Percentiles rank a stretch among this genome's conserved stretches.
phyloP scores from a whole-genome alignment of 2,329 filamentous ascomycete species.

The Trichoderma sp. region DNA sequence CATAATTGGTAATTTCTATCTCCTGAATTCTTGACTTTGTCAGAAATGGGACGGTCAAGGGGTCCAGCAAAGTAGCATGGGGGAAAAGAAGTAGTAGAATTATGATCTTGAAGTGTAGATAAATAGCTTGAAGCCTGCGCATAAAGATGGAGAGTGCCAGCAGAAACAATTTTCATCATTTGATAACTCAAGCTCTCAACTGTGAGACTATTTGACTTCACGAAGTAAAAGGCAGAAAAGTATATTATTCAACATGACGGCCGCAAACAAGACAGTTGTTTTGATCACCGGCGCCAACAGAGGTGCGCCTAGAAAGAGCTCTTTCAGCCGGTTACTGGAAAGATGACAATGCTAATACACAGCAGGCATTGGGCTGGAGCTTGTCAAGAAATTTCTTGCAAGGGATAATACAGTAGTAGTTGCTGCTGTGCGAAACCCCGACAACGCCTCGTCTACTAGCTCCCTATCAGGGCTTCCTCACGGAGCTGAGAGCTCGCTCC shows the following conservation, averaged over 20 bases:
- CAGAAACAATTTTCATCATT: background rate
- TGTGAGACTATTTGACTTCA: background rate
- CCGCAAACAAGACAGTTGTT: slow-evolving; percentile 2
- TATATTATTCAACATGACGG: background rate
- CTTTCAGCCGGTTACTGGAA: background rate
- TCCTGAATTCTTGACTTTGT: background rate
- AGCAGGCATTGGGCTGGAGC: background rate
- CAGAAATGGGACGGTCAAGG: background rate
- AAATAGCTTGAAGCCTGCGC: background rate
- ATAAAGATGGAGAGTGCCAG: background rate
- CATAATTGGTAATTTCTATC: background rate
- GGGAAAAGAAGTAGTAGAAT: background rate
- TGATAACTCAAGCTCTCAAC: background rate
- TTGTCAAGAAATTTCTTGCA: background rate
- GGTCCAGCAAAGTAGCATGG: too few relatives aligned
- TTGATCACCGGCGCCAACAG: slow-evolving; percentile 9
- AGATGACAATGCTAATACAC: background rate
- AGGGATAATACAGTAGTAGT: background rate
- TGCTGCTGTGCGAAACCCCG: slow-evolving; percentile 3
- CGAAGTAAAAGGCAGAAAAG: background rate
- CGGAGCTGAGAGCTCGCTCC: background rate
- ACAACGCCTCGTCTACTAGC: background rate
- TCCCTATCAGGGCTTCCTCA: background rate
- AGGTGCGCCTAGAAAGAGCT: background rate
- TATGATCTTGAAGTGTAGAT: background rate